Evolutionary conservation across 176 grass and related monocot genomes (phyloP), one percentile per base, ranked within the genome.

Genomic region (Aegilops speltoides): DNA sequence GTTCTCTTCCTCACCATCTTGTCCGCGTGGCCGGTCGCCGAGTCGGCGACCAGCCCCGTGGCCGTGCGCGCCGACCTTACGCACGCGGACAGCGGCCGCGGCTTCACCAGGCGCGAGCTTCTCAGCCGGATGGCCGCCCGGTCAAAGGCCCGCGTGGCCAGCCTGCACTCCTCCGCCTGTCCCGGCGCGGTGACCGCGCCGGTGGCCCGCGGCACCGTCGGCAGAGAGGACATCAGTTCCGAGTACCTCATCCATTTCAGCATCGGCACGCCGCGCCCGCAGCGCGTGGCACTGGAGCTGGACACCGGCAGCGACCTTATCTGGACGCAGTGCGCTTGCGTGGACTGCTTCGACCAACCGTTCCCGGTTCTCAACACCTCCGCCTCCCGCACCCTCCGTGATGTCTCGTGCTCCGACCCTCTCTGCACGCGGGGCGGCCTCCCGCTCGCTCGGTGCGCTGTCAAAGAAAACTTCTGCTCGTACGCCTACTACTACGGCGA

Each of bases 221-320:
- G 84, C 8, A 88, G 60, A 13, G 63, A 78, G 20, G 80, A 85
- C 8, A 41, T 62, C 32, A 73, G 50, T 2, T 64, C 79, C 4
- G 92, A 90, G 87, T 97, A 88, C 80, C 79, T 92, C 64, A 79
- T 94, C 45, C 67, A 87, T 56, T 78, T 92, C 3, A 24, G 54
- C n/a, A 97, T 97, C 25, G 89, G 94, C 74, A 89, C 61, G 24
- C 92, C 90, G 10, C 41, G 9, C 16, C 77, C 72, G 17, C 87
- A 93, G 34, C 76, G 34, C 4, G 86, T 88, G 73, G 50, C 57
- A 8, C 52, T 92, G n/a, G 85, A 61, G 19, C 52, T 97, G 7
- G 89, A 96, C 86, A 96, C 87, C 2, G 91, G 94, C 23, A 93
- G 94, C 43, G 84, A 93, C 84, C 88, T 96, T 63, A 48, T 82